Percentiles rank a stretch among this genome's conserved stretches.
Evolutionary conservation across 768 basidiomycete genomes (phyloP).

Genomic region (Mycena vulgaris): DNA sequence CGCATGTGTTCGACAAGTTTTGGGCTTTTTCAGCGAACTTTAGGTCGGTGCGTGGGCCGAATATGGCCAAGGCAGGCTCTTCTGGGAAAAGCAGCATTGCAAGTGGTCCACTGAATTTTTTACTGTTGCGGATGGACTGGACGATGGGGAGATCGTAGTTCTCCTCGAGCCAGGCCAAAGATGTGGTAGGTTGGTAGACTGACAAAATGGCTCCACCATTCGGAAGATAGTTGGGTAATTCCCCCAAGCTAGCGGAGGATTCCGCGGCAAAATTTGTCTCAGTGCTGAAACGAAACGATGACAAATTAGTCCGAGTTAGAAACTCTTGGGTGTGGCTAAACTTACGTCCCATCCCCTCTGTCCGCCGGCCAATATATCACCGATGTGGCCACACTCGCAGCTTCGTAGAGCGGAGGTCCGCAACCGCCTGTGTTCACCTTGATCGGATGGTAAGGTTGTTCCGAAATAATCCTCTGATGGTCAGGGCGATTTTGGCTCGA

Average conservation of each 20-base stretch:
- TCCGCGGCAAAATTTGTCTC: background rate
- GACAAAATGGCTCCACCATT: conserved; percentile 15
- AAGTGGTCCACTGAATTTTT: background rate
- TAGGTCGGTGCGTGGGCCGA: background rate
- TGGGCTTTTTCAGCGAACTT: conserved; percentile 5
- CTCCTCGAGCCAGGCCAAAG: conserved; percentile 15
- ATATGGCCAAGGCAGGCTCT: conserved; percentile 2
- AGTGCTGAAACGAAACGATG: no score
- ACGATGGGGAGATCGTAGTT: conserved; percentile 10
- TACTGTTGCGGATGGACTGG: background rate
- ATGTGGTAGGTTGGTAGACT: background rate
- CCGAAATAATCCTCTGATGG: background rate
- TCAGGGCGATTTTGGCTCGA: background rate
- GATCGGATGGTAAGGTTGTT: background rate
- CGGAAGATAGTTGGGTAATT: background rate
- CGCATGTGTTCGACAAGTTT: background rate
- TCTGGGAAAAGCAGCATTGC: conserved; percentile 10
- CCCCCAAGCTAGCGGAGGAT: conserved; percentile 14
- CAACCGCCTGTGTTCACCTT: background rate
- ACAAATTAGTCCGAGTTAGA: no score
- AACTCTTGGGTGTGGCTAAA: background rate
- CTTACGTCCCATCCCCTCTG: background rate
- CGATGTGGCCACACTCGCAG: conserved; percentile 8
- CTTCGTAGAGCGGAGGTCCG: background rate
- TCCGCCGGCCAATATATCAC: conserved; percentile 22